Percentiles rank a stretch among this genome's conserved stretches.
These are phyloP conservation scores for Withania somnifera DNA, from an alignment of 305 asterid genomes.

Conservation along the genomic window DNA sequence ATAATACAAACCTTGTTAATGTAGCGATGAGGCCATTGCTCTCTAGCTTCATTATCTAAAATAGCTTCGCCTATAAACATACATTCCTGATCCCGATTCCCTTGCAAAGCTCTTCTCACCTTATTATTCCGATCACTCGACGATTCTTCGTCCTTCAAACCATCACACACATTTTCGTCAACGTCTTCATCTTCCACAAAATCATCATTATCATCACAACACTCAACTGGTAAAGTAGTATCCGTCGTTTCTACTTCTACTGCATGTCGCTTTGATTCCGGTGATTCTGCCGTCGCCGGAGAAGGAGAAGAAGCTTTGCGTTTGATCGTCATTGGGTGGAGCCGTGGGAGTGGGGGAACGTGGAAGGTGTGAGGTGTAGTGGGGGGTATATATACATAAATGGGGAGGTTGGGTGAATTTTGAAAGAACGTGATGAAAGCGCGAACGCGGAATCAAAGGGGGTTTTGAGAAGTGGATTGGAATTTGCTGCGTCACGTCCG, in stretches of 20 bases:
- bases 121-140: background rate
- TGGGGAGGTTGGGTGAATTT: no score
- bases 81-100: background rate
- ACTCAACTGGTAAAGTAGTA: background rate
- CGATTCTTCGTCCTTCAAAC: background rate
- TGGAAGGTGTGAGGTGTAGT: no score
- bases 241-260: background rate
- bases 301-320: no score
- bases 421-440: no score
- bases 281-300: no score
- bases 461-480: no score
- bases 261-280: no score
- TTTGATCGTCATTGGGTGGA: no score
- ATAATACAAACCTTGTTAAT: background rate
- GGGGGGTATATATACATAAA: no score
- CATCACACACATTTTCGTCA: background rate
- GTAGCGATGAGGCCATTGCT: background rate
- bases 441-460: no score
- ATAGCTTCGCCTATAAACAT: background rate
- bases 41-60: background rate
- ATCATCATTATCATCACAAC: background rate
- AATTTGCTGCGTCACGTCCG: no score
- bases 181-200: background rate
- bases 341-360: no score
- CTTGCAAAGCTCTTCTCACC: conserved; percentile 2